phyloP scores from a whole-genome alignment of 129 eudicot genomes.

The Solidago caesia region DNA sequence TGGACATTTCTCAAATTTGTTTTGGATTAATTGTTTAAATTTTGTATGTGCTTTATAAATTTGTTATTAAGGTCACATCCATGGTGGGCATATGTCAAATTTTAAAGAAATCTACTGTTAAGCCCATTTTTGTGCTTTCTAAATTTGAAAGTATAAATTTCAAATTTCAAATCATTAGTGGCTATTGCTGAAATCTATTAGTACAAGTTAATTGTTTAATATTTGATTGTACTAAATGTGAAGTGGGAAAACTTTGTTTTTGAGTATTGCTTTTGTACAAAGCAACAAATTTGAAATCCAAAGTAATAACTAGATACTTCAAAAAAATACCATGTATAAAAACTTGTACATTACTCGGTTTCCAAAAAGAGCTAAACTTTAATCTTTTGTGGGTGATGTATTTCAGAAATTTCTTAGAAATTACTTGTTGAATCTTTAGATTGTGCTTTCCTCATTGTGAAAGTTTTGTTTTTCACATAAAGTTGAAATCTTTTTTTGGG shows the following conservation, averaged over 20 bases:
- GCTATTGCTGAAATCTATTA: not conserved
- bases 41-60: too few relatives aligned
- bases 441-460: constrained; percentile 27
- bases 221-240: not conserved
- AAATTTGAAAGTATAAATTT: not conserved
- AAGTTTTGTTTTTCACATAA: constrained; percentile 26
- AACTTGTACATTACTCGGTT: constrained; percentile 3
- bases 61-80: not conserved
- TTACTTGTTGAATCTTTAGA: constrained; percentile 22
- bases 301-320: not conserved
- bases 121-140: not conserved
- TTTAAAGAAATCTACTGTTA: not conserved
- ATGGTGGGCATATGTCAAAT: not conserved
- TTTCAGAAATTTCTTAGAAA: constrained; percentile 17
- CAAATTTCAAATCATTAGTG: not conserved
- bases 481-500: constrained; percentile 21
- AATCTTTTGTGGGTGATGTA: constrained; percentile 12
- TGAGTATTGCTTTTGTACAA: constrained; percentile 12
- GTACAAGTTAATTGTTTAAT: not conserved
- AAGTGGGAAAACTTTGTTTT: constrained; percentile 8
- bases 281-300: constrained; percentile 21
- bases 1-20: not conserved
- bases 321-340: not conserved
- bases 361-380: constrained; percentile 1
- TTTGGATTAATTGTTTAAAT: too few relatives aligned